phyloP scores from a whole-genome alignment of 306 rosid species.

The Hippophae tibetana region DNA sequence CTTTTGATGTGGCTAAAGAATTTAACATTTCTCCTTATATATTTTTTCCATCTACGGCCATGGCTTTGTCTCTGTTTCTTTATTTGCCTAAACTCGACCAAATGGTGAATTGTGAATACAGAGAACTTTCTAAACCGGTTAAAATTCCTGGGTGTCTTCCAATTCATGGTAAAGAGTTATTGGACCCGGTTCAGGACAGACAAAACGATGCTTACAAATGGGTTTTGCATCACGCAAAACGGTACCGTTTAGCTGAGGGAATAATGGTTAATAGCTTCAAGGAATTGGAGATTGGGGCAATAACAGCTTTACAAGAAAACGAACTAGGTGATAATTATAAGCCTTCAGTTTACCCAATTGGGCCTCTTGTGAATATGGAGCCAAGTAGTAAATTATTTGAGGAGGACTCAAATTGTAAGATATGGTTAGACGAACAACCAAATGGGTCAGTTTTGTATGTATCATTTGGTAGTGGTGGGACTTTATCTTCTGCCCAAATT shows the following conservation, averaged over 20 bases:
- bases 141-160: conserved; percentile 53
- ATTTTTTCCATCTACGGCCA: conserved; percentile 43
- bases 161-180: conserved; percentile 36
- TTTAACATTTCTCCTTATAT: conserved; percentile 29
- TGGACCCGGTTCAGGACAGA: conserved; percentile 54
- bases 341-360: conserved; percentile 39
- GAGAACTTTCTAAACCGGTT: conserved; percentile 37
- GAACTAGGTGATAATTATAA: conserved; percentile 13
- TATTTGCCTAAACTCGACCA: conserved; percentile 37
- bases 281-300: conserved; percentile 49
- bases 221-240: conserved; percentile 30
- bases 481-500: conserved; percentile 25
- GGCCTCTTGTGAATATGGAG: conserved; percentile 37
- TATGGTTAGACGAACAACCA: conserved; percentile 39
- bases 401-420: conserved; percentile 21
- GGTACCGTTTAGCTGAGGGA: conserved; percentile 38
- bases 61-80: conserved; percentile 30
- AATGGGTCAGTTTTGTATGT: conserved; percentile 33
- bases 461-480: conserved; percentile 43
- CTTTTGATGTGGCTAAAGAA: conserved; percentile 38
- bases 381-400: neutral
- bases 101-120: conserved; percentile 29
- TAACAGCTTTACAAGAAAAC: conserved; percentile 15
- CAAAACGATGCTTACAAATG: conserved; percentile 42
- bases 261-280: conserved; percentile 43